These are phyloP conservation scores for Pythium biforme DNA, from an alignment of 352 stramenopile species.

Conservation along the genomic window DNA sequence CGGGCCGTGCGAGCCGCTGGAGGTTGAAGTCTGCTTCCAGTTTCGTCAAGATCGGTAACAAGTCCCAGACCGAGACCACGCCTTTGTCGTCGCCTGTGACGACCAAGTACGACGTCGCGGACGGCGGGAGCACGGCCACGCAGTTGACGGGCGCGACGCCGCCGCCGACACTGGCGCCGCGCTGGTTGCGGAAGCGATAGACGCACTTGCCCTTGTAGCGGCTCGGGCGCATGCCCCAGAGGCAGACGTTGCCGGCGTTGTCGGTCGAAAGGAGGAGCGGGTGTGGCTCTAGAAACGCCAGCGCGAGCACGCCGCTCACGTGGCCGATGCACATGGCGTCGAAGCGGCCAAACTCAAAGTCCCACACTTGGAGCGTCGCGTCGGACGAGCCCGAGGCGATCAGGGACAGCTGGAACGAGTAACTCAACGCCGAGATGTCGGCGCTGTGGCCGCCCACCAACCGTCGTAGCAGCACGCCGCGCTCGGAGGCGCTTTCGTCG, in stretches of 20 bases:
- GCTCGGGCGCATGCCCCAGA: slow-evolving; percentile 74
- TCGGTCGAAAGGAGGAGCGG: slow-evolving; percentile 71
- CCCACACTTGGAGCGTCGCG: slow-evolving; percentile 74
- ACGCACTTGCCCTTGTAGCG: slow-evolving; percentile 71
- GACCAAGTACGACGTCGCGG: slow-evolving; percentile 41
- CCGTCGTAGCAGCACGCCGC: slow-evolving; percentile 68
- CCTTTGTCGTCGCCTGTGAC: slow-evolving; percentile 81
- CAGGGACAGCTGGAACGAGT: slow-evolving; percentile 72
- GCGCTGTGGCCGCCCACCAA: slow-evolving; percentile 66
- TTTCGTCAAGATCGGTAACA: slow-evolving; percentile 53
- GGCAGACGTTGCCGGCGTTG: slow-evolving; percentile 64
- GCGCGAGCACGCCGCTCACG: slow-evolving; percentile 57
- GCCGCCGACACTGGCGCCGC: slow-evolving; percentile 28
- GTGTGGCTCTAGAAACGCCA: slow-evolving; percentile 75
- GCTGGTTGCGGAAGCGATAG: slow-evolving; percentile 70
- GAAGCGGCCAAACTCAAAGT: slow-evolving; percentile 87
- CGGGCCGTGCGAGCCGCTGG: slow-evolving; percentile 38
- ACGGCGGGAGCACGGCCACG: slow-evolving; percentile 33
- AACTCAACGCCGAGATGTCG: slow-evolving; percentile 80
- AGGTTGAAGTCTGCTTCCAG: slow-evolving; percentile 55
- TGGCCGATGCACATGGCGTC: slow-evolving; percentile 73
- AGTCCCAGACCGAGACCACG: slow-evolving; percentile 68
- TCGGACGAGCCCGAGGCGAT: slow-evolving; percentile 76
- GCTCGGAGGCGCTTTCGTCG: slow-evolving; percentile 82
- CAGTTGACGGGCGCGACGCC: slow-evolving; percentile 50